Base-by-base conservation (phyloP, 2,329 filamentous ascomycete genomes). In the Trichoderma gracile region DNA sequence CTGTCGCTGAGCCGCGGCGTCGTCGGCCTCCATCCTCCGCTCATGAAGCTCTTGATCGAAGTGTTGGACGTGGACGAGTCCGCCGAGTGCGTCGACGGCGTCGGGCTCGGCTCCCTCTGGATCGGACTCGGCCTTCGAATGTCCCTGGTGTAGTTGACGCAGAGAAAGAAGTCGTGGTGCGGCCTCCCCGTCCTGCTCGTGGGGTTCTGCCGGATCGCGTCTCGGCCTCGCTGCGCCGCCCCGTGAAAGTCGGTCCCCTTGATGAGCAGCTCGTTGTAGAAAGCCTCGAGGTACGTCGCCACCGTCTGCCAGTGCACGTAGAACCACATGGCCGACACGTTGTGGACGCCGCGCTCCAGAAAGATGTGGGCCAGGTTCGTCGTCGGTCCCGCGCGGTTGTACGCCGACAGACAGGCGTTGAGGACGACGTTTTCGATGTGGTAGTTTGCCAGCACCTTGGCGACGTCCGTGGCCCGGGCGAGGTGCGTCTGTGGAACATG, bases 321-420 rank as follows among this genome's bases (percentile, higher is more conserved):
- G 66, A 68, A 73, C 72, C 72, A 73, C 71, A 73, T 73, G 67
- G 71, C 71, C 21, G 71, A 72, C 27, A 73, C 69, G 45, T 72
- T 70, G 3, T 67, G 68, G 9, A 73, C 67, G 47, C 72, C 72
- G 33, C 69, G 68, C 55, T 64, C 64, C n/a, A 73, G 63, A n/a
- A 73, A 70, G 38, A 71, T 69, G 66, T 73, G 71, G n/a, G 71
- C 67, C 42, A 73, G 65, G 58, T 73, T 73, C 2, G 70, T 71
- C 15, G 64, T 57, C 38, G 70, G 65, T 15, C 68, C 65, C 19
- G 68, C 58, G 19, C 65, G 68, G 65, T 73, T 73, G 64, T 73
- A 73, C 17, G 71, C 72, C 9, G 72, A 73, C 15, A 73, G 67
- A 46, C 71, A 73, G 8, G 72, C 69, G 40, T 73, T 73, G 27